These are phyloP conservation scores for Acanthamoeba polyphaga DNA, from an alignment of 208 protist species.

Conservation along the genomic window DNA sequence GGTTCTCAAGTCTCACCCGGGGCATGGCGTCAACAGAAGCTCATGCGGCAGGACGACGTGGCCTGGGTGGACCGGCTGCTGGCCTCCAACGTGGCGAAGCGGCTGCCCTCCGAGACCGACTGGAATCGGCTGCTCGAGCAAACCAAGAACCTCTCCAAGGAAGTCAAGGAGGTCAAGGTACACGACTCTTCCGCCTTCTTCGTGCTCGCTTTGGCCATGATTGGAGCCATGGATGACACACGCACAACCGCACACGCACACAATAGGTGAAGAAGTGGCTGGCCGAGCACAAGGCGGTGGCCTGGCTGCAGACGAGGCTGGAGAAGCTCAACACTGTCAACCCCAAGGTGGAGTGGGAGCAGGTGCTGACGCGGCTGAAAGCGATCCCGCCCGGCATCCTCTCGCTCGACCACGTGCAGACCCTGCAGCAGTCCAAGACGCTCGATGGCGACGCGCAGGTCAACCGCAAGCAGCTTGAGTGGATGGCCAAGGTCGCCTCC, in stretches of 20 bases:
- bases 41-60: background rate
- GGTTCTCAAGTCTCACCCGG: too few relatives aligned
- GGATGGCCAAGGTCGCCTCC: background rate
- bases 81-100: background rate
- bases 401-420: background rate
- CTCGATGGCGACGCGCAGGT: background rate
- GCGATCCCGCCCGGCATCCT: background rate
- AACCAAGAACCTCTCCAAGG: constrained; percentile 30
- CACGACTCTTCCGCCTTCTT: background rate
- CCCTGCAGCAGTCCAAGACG: background rate
- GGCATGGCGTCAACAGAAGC: background rate
- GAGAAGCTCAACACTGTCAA: constrained; percentile 3
- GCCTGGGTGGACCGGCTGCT: constrained; percentile 1
- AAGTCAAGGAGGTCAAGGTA: constrained; percentile 2
- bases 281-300: background rate
- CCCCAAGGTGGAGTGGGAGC: background rate
- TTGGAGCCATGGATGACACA: too few relatives aligned
- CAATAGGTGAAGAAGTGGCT: constrained; percentile 8
- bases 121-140: constrained; percentile 31
- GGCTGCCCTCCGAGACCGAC: background rate
- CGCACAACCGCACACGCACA: background rate
- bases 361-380: background rate
- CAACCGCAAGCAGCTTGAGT: background rate
- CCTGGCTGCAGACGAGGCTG: background rate
- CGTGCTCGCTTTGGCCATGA: background rate